phyloP scores from a whole-genome alignment of 108 stramenopile species.

The Discostella pseudostelligera region DNA sequence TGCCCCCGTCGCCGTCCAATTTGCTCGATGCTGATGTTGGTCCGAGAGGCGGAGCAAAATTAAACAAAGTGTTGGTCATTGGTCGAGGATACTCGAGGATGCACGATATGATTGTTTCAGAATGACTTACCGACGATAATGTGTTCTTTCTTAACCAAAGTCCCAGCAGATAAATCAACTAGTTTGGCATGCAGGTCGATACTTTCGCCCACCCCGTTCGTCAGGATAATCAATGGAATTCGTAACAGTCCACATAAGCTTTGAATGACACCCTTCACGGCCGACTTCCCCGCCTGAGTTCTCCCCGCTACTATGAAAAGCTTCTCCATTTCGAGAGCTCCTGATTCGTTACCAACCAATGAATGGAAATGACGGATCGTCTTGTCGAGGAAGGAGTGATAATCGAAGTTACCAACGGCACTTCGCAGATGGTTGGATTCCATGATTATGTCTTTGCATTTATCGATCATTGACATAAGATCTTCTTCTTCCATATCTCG shows the following conservation, averaged over 20 bases:
- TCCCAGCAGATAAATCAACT: neutral
- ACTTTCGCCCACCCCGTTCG: conserved; percentile 27
- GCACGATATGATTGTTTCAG: too few species aligned
- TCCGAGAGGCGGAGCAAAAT: neutral
- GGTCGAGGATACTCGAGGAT: too few species aligned
- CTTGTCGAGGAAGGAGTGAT: conserved; percentile 13
- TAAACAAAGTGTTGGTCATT: too few species aligned
- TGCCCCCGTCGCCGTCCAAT: neutral
- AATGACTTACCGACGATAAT: conserved; percentile 6
- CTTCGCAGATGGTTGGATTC: conserved; percentile 1
- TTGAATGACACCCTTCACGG: conserved; percentile 36
- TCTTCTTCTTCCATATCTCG: neutral
- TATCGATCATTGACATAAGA: neutral
- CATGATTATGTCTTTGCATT: conserved; percentile 13
- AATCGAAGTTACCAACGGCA: conserved; percentile 20
- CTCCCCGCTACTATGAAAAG: conserved; percentile 24
- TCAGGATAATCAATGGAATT: conserved; percentile 28
- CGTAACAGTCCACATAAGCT: conserved; percentile 17
- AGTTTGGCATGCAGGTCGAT: conserved; percentile 27
- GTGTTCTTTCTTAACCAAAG: conserved; percentile 8
- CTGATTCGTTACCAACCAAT: conserved; percentile 1
- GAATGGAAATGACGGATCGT: conserved; percentile 18
- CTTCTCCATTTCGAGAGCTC: neutral
- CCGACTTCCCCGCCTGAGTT: conserved; percentile 37
- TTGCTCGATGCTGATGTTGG: conserved; percentile 5